Conservation (phyloP, 2,329 filamentous ascomycete genomes). For the Colletotrichum sp. region DNA sequence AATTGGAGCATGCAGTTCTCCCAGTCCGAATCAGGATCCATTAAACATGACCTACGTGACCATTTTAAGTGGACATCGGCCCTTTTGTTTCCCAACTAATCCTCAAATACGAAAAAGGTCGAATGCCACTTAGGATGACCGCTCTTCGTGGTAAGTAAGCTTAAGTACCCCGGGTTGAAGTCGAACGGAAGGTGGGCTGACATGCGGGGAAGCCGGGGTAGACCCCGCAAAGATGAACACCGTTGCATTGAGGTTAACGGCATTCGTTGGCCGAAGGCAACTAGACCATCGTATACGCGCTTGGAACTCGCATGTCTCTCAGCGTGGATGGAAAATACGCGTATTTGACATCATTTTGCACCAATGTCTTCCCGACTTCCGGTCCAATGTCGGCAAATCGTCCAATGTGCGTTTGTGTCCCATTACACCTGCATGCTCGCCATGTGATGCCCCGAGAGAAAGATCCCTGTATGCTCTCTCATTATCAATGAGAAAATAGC, state of each 20-base stretch:
- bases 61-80: background rate
- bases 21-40: background rate
- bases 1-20: background rate
- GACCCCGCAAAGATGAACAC: background rate
- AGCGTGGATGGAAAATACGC: background rate
- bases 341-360: background rate
- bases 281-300: background rate
- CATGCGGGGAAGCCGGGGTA: background rate
- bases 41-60: background rate
- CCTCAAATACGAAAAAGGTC: background rate
- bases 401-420: background rate
- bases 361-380: fast-evolving
- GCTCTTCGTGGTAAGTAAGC: background rate
- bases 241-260: background rate
- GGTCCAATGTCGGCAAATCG: background rate
- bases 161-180: background rate
- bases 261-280: background rate
- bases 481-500: background rate
- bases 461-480: fast-evolving
- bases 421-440: background rate
- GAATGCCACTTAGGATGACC: fast-evolving
- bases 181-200: background rate
- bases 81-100: background rate
- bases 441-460: background rate
- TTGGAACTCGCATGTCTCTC: background rate